Evolutionary conservation across 2,329 filamentous ascomycete species (phyloP).

Genomic region (Aspergillus texensis): DNA sequence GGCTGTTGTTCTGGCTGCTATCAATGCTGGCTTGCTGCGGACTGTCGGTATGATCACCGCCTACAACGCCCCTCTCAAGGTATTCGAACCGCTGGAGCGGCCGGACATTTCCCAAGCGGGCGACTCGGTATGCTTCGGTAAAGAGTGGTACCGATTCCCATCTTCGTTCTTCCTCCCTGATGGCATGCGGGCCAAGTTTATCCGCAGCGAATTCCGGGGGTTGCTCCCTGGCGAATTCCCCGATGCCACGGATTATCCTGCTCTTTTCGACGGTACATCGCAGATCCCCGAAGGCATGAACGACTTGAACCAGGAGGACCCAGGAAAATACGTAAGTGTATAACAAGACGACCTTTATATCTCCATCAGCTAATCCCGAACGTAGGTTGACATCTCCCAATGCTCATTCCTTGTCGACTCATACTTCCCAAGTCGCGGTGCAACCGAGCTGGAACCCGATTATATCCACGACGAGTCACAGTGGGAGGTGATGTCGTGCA

Average conservation of each 20-base stretch:
- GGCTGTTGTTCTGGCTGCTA: conserved; percentile 62
- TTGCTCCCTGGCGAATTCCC: conserved; percentile 88
- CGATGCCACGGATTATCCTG: conserved; percentile 69
- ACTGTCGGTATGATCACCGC: conserved; percentile 76
- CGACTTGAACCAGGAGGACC: conserved; percentile 83
- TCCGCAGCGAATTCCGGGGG: conserved; percentile 87
- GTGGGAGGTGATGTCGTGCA: conserved; percentile 78
- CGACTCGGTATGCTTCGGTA: conserved; percentile 82
- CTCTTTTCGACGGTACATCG: conserved; percentile 82
- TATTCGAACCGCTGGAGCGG: conserved; percentile 53
- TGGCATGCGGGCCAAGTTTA: conserved; percentile 82
- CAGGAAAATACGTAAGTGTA: conserved; percentile 74
- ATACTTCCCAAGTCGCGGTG: conserved; percentile 64
- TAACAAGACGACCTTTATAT: not conserved
- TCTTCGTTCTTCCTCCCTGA: conserved; percentile 87
- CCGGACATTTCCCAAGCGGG: conserved; percentile 59
- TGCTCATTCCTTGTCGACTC: conserved; percentile 90
- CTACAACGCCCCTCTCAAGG: conserved; percentile 78
- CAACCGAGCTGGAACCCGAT: conserved; percentile 75
- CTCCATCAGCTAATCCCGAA: conserved; percentile 13
- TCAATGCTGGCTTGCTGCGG: conserved; percentile 70
- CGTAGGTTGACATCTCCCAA: conserved; percentile 65
- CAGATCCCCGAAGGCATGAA: conserved; percentile 83
- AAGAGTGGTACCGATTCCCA: conserved; percentile 98
- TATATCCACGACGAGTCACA: conserved; percentile 72